A percentile compares a stretch with the other conserved stretches of the same genome.
Evolutionary conservation across 2,329 filamentous ascomycete genomes (phyloP).

Genomic region (Paraconiothyrium sp.): DNA sequence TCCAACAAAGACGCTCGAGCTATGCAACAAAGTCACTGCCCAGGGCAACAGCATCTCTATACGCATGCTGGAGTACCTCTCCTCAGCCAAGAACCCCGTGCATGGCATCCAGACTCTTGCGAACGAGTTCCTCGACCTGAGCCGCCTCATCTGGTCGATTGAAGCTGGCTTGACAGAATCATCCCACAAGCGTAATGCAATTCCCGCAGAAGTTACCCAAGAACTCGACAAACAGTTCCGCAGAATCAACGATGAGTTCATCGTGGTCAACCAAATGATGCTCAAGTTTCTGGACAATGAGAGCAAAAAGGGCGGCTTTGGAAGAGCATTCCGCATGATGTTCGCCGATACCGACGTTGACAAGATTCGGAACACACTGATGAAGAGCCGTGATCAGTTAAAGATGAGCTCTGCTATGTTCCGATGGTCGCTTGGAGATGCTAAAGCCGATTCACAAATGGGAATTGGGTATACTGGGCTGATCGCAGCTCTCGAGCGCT

Average conservation of each 20-base stretch:
- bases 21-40: conserved; percentile 67
- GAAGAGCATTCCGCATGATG: conserved; percentile 68
- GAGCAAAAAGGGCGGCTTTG: conserved; percentile 65
- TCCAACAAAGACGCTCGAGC: conserved; percentile 54
- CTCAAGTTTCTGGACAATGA: conserved; percentile 70
- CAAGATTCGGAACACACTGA: conserved; percentile 66
- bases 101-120: conserved; percentile 63
- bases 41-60: conserved; percentile 64
- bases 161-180: conserved; percentile 67
- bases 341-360: conserved; percentile 66
- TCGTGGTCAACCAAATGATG: conserved; percentile 70
- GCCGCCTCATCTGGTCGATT: conserved; percentile 73
- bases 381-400: conserved; percentile 68
- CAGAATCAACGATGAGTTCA: conserved; percentile 69
- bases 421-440: conserved; percentile 69
- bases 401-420: conserved; percentile 72
- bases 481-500: conserved; percentile 69
- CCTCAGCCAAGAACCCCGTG: conserved; percentile 46
- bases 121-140: conserved; percentile 73
- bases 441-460: conserved; percentile 67
- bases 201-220: conserved; percentile 69
- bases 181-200: conserved; percentile 59
- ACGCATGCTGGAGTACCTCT: conserved; percentile 50
- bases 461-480: conserved; percentile 75
- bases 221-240: conserved; percentile 73